These are phyloP conservation scores for Coniferiporia sulphurascens DNA, from an alignment of 1,284 basidiomycete species.

Conservation along the genomic window DNA sequence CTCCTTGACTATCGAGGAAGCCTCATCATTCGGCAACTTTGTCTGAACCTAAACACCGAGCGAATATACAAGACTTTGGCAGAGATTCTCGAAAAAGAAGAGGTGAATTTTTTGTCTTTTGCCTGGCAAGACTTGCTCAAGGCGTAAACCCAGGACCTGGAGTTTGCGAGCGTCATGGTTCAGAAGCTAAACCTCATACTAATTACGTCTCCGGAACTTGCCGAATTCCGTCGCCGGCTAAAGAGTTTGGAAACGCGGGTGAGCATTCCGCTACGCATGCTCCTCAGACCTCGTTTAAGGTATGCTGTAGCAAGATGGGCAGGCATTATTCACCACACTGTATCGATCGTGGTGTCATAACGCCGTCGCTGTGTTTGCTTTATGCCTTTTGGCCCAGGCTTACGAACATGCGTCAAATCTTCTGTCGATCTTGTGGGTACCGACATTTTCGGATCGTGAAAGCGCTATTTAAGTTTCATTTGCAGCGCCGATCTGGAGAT, in stretches of 20 bases:
- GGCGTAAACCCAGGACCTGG: constrained; percentile 69
- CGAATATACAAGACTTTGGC: constrained; percentile 94
- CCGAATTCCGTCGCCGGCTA: constrained; percentile 88
- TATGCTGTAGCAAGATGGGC: constrained; percentile 76
- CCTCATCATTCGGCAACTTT: constrained; percentile 94
- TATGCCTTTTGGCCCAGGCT: constrained; percentile 95
- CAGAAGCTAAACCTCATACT: constrained; percentile 97
- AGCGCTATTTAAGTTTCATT: neutral
- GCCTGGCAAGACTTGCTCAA: neutral
- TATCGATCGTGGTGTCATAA: constrained; percentile 99
- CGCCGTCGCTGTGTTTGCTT: constrained; percentile 91
- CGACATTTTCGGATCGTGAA: neutral
- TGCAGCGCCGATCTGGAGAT: constrained; percentile 91
- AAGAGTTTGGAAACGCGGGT: constrained; percentile 94
- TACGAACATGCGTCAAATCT: constrained; percentile 99
- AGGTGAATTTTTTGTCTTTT: constrained; percentile 50
- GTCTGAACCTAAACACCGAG: constrained; percentile 92
- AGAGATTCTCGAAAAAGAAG: constrained; percentile 96
- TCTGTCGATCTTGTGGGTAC: constrained; percentile 87
- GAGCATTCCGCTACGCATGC: constrained; percentile 24
- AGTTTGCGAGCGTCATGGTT: constrained; percentile 96
- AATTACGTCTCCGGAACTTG: constrained; percentile 92
- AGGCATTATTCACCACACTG: constrained; percentile 86
- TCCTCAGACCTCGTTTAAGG: neutral
- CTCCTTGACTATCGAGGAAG: constrained; percentile 91